phyloP scores from a whole-genome alignment of 2,329 filamentous ascomycete species.

The Calcarisporium arbuscula region DNA sequence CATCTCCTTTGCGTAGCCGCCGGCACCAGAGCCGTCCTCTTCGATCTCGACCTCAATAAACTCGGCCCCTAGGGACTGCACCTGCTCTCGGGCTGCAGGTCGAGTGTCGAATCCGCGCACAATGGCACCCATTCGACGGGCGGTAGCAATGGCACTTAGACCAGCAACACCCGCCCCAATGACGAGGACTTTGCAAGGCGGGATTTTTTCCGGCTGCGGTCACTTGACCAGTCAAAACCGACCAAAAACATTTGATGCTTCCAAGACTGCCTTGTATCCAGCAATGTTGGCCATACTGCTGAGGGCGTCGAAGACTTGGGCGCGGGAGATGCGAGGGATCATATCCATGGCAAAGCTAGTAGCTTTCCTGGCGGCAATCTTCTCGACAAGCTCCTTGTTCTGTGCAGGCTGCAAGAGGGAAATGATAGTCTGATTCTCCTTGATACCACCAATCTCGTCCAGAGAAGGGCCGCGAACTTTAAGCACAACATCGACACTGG shows the following conservation, averaged over 20 bases:
- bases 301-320: constrained; percentile 81
- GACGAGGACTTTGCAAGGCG: constrained; percentile 82
- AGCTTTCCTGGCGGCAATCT: constrained; percentile 61
- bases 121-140: constrained; percentile 79
- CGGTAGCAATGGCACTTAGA: constrained; percentile 80
- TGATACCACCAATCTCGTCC: constrained; percentile 63
- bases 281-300: constrained; percentile 94
- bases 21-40: constrained; percentile 77
- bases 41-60: constrained; percentile 82
- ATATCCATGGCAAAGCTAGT: constrained; percentile 89
- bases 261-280: constrained; percentile 85
- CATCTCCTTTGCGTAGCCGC: constrained; percentile 91
- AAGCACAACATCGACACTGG: constrained; percentile 69
- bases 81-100: constrained; percentile 79
- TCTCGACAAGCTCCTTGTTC: constrained; percentile 69
- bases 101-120: constrained; percentile 89
- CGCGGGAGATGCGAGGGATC: constrained; percentile 82
- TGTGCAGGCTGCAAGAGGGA: constrained; percentile 79
- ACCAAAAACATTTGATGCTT: constrained; percentile 84
- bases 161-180: constrained; percentile 89
- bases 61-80: constrained; percentile 83
- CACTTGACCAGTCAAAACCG: constrained; percentile 84
- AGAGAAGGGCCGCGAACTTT: constrained; percentile 74
- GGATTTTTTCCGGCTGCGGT: constrained; percentile 87
- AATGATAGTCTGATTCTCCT: constrained; percentile 66